phyloP scores from a whole-genome alignment of 2,329 filamentous ascomycete species.

The Ceratocystis harringtonii region DNA sequence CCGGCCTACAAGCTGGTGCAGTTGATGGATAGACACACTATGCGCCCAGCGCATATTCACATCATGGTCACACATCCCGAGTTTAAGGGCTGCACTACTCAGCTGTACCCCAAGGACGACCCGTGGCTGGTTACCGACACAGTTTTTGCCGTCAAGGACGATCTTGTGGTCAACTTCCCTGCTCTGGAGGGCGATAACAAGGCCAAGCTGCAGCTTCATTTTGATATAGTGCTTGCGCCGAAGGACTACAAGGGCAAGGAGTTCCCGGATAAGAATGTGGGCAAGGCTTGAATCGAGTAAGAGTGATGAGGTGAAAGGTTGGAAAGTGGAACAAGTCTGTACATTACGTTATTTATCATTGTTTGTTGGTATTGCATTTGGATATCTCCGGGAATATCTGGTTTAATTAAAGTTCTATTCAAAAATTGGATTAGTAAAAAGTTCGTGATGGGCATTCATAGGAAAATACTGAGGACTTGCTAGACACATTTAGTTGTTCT shows the following conservation, averaged over 20 bases:
- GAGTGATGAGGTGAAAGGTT: background rate
- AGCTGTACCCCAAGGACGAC: constrained; percentile 58
- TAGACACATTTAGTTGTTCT: background rate
- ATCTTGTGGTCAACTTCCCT: constrained; percentile 36
- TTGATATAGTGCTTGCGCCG: constrained; percentile 31
- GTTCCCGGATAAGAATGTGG: constrained; percentile 8
- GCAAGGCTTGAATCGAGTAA: background rate
- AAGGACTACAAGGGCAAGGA: constrained; percentile 29
- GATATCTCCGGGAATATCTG: background rate
- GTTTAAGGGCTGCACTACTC: constrained; percentile 58
- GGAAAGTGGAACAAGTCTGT: background rate
- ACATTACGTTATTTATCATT: constrained; percentile 6
- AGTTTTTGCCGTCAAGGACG: constrained; percentile 37
- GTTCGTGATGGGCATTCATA: background rate
- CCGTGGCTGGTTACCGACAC: constrained; percentile 42
- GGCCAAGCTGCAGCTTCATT: constrained; percentile 28
- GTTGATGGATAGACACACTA: constrained; percentile 35
- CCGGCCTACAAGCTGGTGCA: constrained; percentile 29
- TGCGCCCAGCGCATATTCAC: constrained; percentile 37
- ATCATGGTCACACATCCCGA: constrained; percentile 44
- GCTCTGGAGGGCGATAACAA: constrained; percentile 27
- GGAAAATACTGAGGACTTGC: background rate
- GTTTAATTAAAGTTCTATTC: background rate
- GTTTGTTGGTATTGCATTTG: background rate
- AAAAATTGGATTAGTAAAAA: background rate